Evolutionary conservation across 108 stramenopile genomes (phyloP).

Genomic region (Nitzschia sp.): DNA sequence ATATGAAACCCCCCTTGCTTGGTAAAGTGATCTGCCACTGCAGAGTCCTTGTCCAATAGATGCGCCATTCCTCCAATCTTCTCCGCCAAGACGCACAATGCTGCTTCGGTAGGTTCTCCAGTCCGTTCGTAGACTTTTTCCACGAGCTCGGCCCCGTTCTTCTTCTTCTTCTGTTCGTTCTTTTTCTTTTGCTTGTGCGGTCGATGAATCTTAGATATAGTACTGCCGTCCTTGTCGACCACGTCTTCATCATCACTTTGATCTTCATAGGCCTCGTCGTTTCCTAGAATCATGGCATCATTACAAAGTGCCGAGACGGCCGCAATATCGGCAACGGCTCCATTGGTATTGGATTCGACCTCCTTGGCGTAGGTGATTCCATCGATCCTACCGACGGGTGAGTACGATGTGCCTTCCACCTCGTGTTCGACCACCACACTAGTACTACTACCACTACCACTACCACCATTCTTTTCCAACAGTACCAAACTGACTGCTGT

Average conservation of each 20-base stretch:
- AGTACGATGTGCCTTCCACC: slow-evolving; percentile 77
- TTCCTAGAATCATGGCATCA: slow-evolving; percentile 79
- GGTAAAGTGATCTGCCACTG: neutral
- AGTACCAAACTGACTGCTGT: slow-evolving; percentile 86
- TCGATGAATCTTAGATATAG: slow-evolving; percentile 1
- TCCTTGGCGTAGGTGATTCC: slow-evolving; percentile 53
- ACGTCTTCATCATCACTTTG: slow-evolving; percentile 25
- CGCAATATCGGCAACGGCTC: slow-evolving; percentile 62
- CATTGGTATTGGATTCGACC: slow-evolving; percentile 40
- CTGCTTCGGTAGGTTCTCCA: slow-evolving; percentile 99
- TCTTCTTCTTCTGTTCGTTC: slow-evolving; percentile 18
- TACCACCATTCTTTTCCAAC: slow-evolving; percentile 40
- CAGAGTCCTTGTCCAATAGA: slow-evolving; percentile 12
- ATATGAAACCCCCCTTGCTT: slow-evolving; percentile 17
- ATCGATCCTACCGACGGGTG: slow-evolving; percentile 67
- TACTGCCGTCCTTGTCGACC: slow-evolving; percentile 9
- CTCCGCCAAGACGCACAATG: slow-evolving; percentile 91
- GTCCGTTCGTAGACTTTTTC: slow-evolving; percentile 64
- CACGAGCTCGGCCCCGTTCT: slow-evolving; percentile 2
- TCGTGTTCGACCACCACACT: slow-evolving; percentile 52
- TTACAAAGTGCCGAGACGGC: slow-evolving; percentile 83
- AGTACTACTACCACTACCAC: too few species aligned
- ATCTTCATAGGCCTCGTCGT: slow-evolving; percentile 31
- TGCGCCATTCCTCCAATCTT: slow-evolving; percentile 71
- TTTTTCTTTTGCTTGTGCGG: neutral